Base-by-base conservation (phyloP, 768 basidiomycete species). In the Leccinum barrowsii region DNA sequence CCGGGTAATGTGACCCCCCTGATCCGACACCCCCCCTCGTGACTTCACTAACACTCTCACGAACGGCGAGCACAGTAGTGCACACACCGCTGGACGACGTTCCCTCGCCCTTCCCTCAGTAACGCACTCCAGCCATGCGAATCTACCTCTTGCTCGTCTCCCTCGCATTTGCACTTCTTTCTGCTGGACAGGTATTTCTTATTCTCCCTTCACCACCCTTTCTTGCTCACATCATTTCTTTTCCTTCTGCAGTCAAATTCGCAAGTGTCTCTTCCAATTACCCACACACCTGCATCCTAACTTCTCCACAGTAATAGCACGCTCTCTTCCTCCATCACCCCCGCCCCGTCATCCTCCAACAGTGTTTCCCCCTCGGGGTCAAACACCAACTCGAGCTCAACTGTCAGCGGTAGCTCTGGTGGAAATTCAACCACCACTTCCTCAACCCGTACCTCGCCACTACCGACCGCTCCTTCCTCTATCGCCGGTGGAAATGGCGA, bases 391-490 rank as follows among this genome's bases (percentile, higher is more conserved):
- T 61, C 69, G 10, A 61, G 57, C 40, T 64, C 68, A 57, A 70
- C 34, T 17, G 22, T 59, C 54, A 46, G 63, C 8, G 55, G 34
- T n/a, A 61, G 54, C 51, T 50, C 64, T 15, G 44, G 68, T 12
- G 69, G 70, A 53, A 76, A 75, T 55, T 63, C 70, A 24, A 72
- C 75, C 2, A 65, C 76, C n/a, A 42, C 40, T 19, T 42, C 67
- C n/a, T 51, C 67, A 46, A 67, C 5, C 4, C 7, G 46, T 8
- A 56, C 59, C 5, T n/a, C 61, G 30, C 26, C 17, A 48, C 58
- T 57, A 21, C 82, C 88, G 7, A 89, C 88, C 10, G 87, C 88
- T 2, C 73, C 86, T 3, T 72, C 84, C 22, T 68, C 73, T 55
- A 72, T 86, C 30, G 70, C 78, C 28, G 86, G 81, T 35, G 87